Evolutionary conservation across 2,329 filamentous ascomycete species (phyloP).

Genomic region (Celoporthe dispersa): DNA sequence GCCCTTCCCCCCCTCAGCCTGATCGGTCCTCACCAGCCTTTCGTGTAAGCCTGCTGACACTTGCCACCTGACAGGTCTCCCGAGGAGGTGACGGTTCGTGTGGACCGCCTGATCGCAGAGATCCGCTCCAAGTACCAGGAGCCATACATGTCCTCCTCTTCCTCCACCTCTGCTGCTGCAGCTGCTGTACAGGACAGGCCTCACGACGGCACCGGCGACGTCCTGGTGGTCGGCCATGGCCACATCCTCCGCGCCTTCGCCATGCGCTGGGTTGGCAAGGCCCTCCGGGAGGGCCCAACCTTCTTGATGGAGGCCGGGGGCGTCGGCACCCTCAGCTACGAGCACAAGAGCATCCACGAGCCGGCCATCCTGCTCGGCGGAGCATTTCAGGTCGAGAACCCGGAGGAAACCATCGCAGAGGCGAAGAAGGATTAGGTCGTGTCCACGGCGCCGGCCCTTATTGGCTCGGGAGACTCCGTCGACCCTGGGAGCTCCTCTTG

Average conservation of each 20-base stretch:
- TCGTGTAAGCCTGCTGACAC: not conserved
- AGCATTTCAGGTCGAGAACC: conserved; percentile 61
- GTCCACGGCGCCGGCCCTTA: not conserved
- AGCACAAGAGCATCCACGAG: conserved; percentile 77
- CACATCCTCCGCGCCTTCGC: conserved; percentile 89
- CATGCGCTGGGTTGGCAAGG: conserved; percentile 80
- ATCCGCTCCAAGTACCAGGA: conserved; percentile 70
- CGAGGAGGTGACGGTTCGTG: conserved; percentile 69
- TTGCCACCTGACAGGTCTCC: conserved; percentile 53
- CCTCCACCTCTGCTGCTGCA: conserved; percentile 33
- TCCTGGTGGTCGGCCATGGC: conserved; percentile 84
- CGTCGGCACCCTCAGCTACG: conserved; percentile 78
- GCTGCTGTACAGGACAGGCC: conserved; percentile 1
- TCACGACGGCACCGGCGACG: conserved; percentile 55
- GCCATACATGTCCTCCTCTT: conserved; percentile 57
- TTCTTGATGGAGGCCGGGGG: conserved; percentile 90
- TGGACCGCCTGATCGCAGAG: conserved; percentile 77
- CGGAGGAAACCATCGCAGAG: conserved; percentile 33
- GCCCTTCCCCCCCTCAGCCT: not conserved
- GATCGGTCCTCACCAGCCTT: not conserved
- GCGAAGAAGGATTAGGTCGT: conserved; percentile 29
- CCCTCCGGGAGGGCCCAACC: conserved; percentile 73
- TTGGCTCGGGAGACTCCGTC: not conserved
- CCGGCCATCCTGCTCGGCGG: conserved; percentile 80
- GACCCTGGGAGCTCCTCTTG: not conserved